Conservation (phyloP, 768 basidiomycete species). For the Lactarius akahatsu region DNA sequence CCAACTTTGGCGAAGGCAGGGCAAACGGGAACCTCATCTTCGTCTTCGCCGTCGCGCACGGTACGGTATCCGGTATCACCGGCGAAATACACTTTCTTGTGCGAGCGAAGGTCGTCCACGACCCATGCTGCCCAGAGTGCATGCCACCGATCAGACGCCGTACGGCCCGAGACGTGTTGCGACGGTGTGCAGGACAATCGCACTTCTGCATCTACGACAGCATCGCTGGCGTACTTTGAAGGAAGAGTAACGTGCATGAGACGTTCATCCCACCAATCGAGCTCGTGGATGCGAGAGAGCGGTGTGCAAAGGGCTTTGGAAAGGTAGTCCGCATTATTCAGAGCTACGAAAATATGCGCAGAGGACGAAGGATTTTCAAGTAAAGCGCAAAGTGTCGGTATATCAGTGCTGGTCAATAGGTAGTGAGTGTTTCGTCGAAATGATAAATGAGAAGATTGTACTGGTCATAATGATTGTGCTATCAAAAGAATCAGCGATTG, state of each 20-base stretch:
- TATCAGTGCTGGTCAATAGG: conserved; percentile 35
- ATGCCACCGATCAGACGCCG: conserved; percentile 50
- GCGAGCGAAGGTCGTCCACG: conserved; percentile 48
- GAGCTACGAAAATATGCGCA: conserved; percentile 47
- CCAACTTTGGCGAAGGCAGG: conserved; percentile 77
- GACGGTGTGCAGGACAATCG: conserved; percentile 59
- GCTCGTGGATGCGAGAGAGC: conserved; percentile 38
- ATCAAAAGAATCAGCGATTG: background rate
- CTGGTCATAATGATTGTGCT: conserved; percentile 45
- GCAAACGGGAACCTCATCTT: conserved; percentile 55
- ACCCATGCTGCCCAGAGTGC: conserved; percentile 70
- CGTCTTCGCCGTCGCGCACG: conserved; percentile 46
- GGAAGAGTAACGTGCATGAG: conserved; percentile 34
- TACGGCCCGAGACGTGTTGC: conserved; percentile 62
- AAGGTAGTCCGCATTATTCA: conserved; percentile 45
- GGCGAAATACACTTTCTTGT: conserved; percentile 60
- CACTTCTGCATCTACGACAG: conserved; percentile 34
- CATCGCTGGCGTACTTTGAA: background rate
- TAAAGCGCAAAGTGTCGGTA: conserved; percentile 37
- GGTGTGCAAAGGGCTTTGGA: conserved; percentile 35
- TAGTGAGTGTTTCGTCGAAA: background rate
- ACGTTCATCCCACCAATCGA: conserved; percentile 52
- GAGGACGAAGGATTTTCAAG: conserved; percentile 25
- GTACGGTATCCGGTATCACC: conserved; percentile 70
- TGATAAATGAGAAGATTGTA: conserved; percentile 9